Percentiles rank a stretch among this genome's conserved stretches.
phyloP scores from a whole-genome alignment of 2,329 filamentous ascomycete species.

The Camillea tinctor region DNA sequence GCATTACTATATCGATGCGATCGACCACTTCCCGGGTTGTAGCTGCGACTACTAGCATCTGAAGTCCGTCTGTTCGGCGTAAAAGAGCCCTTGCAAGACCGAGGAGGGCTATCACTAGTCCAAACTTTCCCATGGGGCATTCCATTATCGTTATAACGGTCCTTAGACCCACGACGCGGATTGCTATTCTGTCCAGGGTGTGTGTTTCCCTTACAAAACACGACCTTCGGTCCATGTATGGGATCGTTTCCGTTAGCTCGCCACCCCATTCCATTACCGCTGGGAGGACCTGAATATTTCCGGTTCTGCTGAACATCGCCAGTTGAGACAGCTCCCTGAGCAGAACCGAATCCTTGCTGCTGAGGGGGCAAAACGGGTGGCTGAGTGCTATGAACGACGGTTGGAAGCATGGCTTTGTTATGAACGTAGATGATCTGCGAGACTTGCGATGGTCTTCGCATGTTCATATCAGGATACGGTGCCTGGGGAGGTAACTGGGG shows the following conservation, averaged over 20 bases:
- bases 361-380: background rate
- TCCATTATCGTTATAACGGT: background rate
- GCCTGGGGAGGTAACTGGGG: background rate
- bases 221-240: background rate
- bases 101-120: background rate
- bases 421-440: no score
- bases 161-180: background rate
- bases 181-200: background rate
- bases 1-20: background rate
- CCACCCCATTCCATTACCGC: conserved; percentile 3
- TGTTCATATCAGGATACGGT: background rate
- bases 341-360: background rate
- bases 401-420: no score
- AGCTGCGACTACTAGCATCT: background rate
- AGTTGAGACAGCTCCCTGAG: background rate
- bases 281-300: background rate
- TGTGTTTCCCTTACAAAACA: background rate
- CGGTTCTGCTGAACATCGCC: background rate
- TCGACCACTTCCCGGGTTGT: background rate
- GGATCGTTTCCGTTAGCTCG: background rate
- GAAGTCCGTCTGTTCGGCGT: background rate
- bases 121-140: background rate
- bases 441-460: background rate
- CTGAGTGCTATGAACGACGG: background rate
- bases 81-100: background rate